phyloP scores from a whole-genome alignment of 345 rosid species.

The Eucalyptus lansdowneana region DNA sequence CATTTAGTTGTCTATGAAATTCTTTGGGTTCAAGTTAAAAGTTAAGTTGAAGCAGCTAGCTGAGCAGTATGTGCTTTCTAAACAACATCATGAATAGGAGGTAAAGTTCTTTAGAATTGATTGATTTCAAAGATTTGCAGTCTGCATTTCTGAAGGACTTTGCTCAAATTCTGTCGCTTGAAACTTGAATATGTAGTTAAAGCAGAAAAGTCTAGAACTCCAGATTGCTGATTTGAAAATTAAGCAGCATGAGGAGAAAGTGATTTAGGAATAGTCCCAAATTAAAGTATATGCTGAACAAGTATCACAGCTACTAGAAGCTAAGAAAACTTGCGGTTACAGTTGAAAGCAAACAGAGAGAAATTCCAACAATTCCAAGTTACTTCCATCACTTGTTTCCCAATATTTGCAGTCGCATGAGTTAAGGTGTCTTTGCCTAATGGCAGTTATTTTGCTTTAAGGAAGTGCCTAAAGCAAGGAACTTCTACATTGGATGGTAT shows the following conservation, averaged over 20 bases:
- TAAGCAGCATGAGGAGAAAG: too few species aligned
- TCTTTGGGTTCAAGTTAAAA: constrained; percentile 44
- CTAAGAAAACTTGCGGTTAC: constrained; percentile 77
- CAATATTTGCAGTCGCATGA: background rate
- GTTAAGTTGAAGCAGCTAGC: constrained; percentile 68
- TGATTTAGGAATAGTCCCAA: too few species aligned
- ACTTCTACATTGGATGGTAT: background rate
- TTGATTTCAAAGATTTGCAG: background rate
- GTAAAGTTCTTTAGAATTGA: constrained; percentile 8
- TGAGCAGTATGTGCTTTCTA: constrained; percentile 59
- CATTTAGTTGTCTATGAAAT: background rate
- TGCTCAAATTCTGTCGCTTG: background rate
- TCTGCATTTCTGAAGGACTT: background rate
- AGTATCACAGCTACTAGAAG: constrained; percentile 65
- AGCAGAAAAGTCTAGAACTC: constrained; percentile 76
- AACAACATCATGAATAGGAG: constrained; percentile 66
- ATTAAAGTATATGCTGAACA: too few species aligned
- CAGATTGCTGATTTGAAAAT: too few species aligned
- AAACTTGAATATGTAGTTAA: constrained; percentile 40
- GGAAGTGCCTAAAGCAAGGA: background rate
- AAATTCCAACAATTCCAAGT: constrained; percentile 94
- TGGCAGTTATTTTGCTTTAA: background rate
- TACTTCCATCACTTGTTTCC: background rate
- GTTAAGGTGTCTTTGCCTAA: background rate
- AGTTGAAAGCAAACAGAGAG: constrained; percentile 74